Base-by-base conservation (phyloP, 75 land plant species). In the Selaginella tamariscina region DNA sequence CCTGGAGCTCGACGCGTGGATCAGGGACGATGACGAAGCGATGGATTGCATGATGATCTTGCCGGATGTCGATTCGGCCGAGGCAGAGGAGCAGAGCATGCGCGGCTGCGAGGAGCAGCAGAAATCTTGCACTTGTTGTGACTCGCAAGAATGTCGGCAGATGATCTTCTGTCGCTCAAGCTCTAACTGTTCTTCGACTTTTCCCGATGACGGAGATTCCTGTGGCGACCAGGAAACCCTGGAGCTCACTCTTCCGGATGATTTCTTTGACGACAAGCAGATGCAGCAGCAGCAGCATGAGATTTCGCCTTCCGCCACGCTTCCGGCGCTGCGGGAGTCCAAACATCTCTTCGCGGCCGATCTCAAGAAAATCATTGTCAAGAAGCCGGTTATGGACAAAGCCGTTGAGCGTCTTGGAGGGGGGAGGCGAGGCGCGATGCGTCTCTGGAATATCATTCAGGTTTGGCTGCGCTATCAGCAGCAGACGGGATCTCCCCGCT, bases 371-470 rank as follows among this genome's bases (percentile, higher is more conserved):
- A 86, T 88, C 30, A 82, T 70, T 69, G 75, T 88, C n/a, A 86
- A 86, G 67, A 70, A 64, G 31, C 70, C 93, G 31, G 85, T 88
- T 30, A 80, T 88, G 21, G 93, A 86, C 63, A 59, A 62, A 31
- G 89, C 89, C 0, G 82, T 80, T 1, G 71, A 69, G 70, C 70
- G 82, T 0, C 73, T 88, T 15, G 93, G 93, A 20, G 84, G 86
- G 0, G 86, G 86, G 0, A 81, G 73, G 32, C 78, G 75, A 21
- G 93, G 82, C 9, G 77, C 79, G 77, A 72, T 79, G 62, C 81
- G 78, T 68, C 74, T 88, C 57, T 68, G 86, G 67, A 86, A 86
- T 59, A 79, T 88, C 2, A 81, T 88, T 1, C 82, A 85, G 0
- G 63, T 76, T 0, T 88, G 93, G 93, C 74, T 86, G 11, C 86